A percentile compares a stretch with the other conserved stretches of the same genome.
Conservation (phyloP, 495 filamentous ascomycete species). For the Podospora australis region DNA sequence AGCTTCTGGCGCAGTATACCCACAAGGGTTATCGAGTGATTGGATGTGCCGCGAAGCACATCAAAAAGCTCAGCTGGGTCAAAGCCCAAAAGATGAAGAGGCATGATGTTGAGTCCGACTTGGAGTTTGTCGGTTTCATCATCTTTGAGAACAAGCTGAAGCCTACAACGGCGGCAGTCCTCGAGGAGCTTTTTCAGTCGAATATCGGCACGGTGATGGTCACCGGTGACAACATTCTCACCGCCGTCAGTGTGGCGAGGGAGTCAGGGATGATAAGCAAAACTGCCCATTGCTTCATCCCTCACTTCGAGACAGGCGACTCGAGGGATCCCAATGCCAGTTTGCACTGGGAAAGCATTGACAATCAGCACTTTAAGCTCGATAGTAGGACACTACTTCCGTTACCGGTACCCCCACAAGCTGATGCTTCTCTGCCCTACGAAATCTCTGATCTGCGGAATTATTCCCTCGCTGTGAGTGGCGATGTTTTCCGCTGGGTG, state of each 20-base stretch:
- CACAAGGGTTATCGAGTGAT: constrained; percentile 97
- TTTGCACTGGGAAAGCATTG: constrained; percentile 86
- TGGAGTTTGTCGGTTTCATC: constrained; percentile 91
- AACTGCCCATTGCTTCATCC: constrained; percentile 82
- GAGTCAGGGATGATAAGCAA: constrained; percentile 81
- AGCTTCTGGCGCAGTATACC: constrained; percentile 81
- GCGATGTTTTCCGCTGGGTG: constrained; percentile 95
- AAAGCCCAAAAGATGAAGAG: constrained; percentile 92
- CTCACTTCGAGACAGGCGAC: constrained; percentile 76
- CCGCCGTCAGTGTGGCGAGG: constrained; percentile 90
- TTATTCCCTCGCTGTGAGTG: constrained; percentile 82
- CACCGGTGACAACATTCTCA: constrained; percentile 97
- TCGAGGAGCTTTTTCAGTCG: constrained; percentile 76
- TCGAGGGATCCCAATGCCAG: constrained; percentile 59
- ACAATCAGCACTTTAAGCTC: constrained; percentile 67
- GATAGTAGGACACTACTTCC: constrained; percentile 77
- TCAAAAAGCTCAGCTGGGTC: constrained; percentile 81
- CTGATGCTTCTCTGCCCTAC: constrained; percentile 78
- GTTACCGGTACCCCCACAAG: constrained; percentile 55
- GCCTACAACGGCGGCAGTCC: constrained; percentile 65
- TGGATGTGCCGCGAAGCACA: constrained; percentile 84
- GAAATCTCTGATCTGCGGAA: constrained; percentile 70
- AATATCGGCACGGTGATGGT: constrained; percentile 93
- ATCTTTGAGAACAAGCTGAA: constrained; percentile 99
- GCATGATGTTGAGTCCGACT: constrained; percentile 68